These are phyloP conservation scores for Rhizomucor pusillus DNA, from an alignment of 371 early-diverging fungal species.

Conservation along the genomic window DNA sequence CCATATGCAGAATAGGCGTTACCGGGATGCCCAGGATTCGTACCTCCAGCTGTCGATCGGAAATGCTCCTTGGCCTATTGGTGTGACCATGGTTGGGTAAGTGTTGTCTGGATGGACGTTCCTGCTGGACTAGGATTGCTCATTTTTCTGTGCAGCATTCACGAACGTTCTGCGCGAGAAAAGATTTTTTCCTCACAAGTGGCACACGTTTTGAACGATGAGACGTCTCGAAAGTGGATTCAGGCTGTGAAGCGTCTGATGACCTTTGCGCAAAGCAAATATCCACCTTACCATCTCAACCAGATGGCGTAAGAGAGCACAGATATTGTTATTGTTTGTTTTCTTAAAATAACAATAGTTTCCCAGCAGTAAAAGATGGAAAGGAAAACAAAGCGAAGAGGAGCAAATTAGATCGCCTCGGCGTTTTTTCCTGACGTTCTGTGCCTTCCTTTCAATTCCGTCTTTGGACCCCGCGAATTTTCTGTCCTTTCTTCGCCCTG, in stretches of 20 bases:
- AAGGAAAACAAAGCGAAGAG: too few relatives aligned
- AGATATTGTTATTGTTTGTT: not conserved
- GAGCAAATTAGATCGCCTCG: not conserved
- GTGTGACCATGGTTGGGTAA: conserved; percentile 84
- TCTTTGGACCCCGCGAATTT: conserved; percentile 10
- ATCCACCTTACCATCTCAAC: conserved; percentile 83
- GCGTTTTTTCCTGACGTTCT: conserved; percentile 7
- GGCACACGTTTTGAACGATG: conserved; percentile 98
- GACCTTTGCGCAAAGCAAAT: conserved; percentile 91
- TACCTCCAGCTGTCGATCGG: conserved; percentile 95
- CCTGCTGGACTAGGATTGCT: not conserved
- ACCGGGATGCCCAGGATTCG: conserved; percentile 90
- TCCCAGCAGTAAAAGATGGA: too few relatives aligned
- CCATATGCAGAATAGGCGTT: conserved; percentile 82
- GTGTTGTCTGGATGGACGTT: not conserved
- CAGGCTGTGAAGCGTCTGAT: conserved; percentile 96
- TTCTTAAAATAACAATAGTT: not conserved
- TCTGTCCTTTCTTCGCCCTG: conserved; percentile 2
- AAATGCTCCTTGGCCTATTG: conserved; percentile 99
- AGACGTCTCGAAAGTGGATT: conserved; percentile 97
- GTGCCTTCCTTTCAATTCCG: not conserved
- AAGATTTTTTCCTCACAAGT: conserved; percentile 94
- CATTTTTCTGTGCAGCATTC: conserved; percentile 66
- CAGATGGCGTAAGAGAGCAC: conserved; percentile 38
- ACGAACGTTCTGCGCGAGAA: conserved; percentile 96